These are phyloP conservation scores for Yarrowia sp. DNA, from an alignment of 805 yeast species.

Conservation along the genomic window DNA sequence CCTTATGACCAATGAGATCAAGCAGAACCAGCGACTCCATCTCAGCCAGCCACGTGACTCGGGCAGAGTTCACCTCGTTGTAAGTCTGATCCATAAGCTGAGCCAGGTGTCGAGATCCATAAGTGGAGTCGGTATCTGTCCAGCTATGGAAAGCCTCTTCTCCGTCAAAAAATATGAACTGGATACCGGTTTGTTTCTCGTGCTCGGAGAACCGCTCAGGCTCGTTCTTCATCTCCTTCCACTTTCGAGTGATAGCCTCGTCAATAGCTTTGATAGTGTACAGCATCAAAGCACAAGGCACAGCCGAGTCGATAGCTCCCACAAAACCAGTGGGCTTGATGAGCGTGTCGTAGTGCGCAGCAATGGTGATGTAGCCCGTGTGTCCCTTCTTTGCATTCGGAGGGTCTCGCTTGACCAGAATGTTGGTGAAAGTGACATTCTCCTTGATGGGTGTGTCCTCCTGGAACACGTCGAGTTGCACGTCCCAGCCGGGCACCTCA, in stretches of 20 bases:
- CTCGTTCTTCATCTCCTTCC: slow-evolving; percentile 28
- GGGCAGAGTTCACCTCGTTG: slow-evolving; percentile 28
- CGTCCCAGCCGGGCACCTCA: slow-evolving; percentile 33
- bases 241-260: slow-evolving; percentile 32
- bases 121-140: slow-evolving; percentile 52
- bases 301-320: slow-evolving; percentile 62
- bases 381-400: slow-evolving; percentile 31
- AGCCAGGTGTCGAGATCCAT: slow-evolving; percentile 56
- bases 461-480: slow-evolving; percentile 36
- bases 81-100: slow-evolving; percentile 39
- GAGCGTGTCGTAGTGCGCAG: slow-evolving; percentile 59
- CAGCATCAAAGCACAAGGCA: slow-evolving; percentile 53
- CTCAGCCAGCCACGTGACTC: slow-evolving; percentile 34
- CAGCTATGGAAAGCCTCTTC: slow-evolving; percentile 60
- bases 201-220: slow-evolving; percentile 29
- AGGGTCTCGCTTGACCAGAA: slow-evolving; percentile 37
- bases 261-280: slow-evolving; percentile 43
- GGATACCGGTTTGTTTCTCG: slow-evolving; percentile 41
- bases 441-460: slow-evolving; percentile 43
- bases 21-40: slow-evolving; percentile 51
- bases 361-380: slow-evolving; percentile 39
- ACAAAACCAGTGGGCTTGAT: slow-evolving; percentile 52
- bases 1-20: slow-evolving; percentile 50
- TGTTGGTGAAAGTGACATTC: slow-evolving; percentile 39
- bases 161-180: slow-evolving; percentile 57